phyloP scores from a whole-genome alignment of 73 alveolate genomes.

The Tetrahymena elliotti region DNA sequence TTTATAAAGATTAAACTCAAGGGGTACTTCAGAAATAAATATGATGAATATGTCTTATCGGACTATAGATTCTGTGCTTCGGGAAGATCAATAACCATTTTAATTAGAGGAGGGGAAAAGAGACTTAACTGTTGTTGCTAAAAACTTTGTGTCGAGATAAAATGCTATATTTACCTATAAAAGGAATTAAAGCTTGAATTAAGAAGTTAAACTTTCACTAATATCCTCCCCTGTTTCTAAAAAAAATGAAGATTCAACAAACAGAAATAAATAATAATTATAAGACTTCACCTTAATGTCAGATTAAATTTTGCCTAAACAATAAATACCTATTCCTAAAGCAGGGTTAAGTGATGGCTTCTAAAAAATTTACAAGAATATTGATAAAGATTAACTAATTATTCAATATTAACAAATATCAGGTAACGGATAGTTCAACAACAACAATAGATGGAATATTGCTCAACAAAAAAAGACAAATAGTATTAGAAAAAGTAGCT shows the following conservation, averaged over 20 bases:
- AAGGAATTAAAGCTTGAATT: not conserved
- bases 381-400: not conserved
- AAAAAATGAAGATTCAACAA: not conserved
- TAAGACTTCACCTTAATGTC: not conserved
- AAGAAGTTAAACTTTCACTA: not conserved
- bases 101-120: not conserved
- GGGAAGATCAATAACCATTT: not conserved
- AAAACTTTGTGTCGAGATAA: not conserved
- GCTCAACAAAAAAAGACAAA: not conserved
- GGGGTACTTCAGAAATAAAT: not conserved
- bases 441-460: not conserved
- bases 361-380: too few relatives aligned
- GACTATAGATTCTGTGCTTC: not conserved
- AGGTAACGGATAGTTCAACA: not conserved
- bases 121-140: not conserved
- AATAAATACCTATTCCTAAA: too few relatives aligned
- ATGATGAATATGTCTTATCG: not conserved
- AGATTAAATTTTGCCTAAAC: too few relatives aligned
- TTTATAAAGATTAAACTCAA: not conserved
- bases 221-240: not conserved
- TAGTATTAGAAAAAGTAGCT: not conserved
- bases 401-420: not conserved
- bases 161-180: not conserved
- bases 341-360: not conserved
- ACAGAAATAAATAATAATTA: not conserved